These are phyloP conservation scores for Saccharata proteae DNA, from an alignment of 2,329 filamentous ascomycete species.

Conservation along the genomic window DNA sequence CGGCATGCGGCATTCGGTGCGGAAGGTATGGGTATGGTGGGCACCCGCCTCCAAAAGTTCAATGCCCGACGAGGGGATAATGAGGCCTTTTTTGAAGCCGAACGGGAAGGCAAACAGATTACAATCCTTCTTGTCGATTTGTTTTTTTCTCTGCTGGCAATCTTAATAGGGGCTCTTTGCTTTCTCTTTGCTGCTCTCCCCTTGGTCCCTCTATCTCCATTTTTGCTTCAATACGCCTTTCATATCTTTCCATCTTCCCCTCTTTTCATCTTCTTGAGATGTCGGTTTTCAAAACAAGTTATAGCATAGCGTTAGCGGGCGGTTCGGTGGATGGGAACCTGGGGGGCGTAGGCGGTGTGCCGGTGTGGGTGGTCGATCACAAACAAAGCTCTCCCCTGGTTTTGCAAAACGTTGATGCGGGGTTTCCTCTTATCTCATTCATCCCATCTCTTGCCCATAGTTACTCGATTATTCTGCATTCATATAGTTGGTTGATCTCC, in stretches of 20 bases:
- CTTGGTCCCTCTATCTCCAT: background rate
- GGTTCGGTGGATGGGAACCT: slow-evolving; percentile 7
- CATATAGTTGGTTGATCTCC: no score
- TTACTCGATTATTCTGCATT: no score
- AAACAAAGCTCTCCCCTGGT: no score
- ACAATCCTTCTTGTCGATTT: slow-evolving; percentile 7
- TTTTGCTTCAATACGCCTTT: background rate
- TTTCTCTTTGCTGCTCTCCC: background rate
- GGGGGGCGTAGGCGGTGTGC: slow-evolving; percentile 8
- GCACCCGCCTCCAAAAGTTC: background rate
- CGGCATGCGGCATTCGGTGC: background rate
- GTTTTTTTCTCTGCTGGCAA: slow-evolving; percentile 2
- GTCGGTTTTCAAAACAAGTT: slow-evolving; percentile 8
- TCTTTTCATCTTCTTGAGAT: slow-evolving; percentile 7
- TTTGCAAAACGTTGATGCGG: no score
- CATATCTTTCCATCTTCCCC: slow-evolving; percentile 8
- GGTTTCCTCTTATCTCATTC: no score
- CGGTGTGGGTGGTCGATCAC: slow-evolving; percentile 7
- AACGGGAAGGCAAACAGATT: no score
- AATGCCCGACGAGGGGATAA: background rate
- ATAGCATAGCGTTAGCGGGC: slow-evolving; percentile 9
- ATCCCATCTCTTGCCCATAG: no score
- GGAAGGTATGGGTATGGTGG: background rate
- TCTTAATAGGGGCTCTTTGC: background rate
- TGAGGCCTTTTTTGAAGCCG: no score